Percentiles rank a stretch among this genome's conserved stretches.
These are phyloP conservation scores for Mycena albidolilacea DNA, from an alignment of 768 basidiomycete species.

Conservation along the genomic window DNA sequence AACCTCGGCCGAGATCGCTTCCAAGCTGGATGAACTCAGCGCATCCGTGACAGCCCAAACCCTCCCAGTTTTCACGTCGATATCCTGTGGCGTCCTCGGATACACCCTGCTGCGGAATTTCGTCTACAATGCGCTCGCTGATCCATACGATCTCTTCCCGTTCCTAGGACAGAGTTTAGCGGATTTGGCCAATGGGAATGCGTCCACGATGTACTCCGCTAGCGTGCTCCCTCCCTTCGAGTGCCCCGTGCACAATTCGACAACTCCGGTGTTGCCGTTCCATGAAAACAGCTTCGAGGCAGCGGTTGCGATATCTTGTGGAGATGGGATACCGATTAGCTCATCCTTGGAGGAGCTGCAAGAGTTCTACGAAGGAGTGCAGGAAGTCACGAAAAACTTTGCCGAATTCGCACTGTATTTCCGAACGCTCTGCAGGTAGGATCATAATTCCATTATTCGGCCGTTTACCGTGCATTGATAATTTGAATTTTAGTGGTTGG, in stretches of 20 bases:
- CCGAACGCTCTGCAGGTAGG: no score
- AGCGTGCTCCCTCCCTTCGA: not conserved
- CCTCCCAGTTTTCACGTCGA: slow-evolving; percentile 34
- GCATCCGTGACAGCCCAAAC: slow-evolving; percentile 35
- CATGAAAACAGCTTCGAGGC: slow-evolving; percentile 13
- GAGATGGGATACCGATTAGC: slow-evolving; percentile 32
- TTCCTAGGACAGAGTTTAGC: slow-evolving; percentile 40
- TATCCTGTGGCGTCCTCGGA: slow-evolving; percentile 42
- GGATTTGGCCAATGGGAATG: slow-evolving; percentile 33
- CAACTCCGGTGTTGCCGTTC: not conserved
- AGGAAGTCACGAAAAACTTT: slow-evolving; percentile 28
- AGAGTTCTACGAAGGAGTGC: slow-evolving; percentile 17
- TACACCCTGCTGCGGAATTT: slow-evolving; percentile 33
- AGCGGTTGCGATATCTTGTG: slow-evolving; percentile 31
- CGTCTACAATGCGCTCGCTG: slow-evolving; percentile 41
- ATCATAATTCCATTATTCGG: no score
- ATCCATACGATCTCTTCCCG: slow-evolving; percentile 37
- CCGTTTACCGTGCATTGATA: not conserved
- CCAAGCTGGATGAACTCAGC: slow-evolving; percentile 36
- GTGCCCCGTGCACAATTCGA: not conserved
- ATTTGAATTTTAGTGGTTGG: not conserved
- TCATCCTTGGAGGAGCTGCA: slow-evolving; percentile 27
- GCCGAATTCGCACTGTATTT: slow-evolving; percentile 31
- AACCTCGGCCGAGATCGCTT: slow-evolving; percentile 30
- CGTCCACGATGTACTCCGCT: not conserved